phyloP scores from a whole-genome alignment of 2,329 filamentous ascomycete genomes.

The Sordariomycetes sp. region DNA sequence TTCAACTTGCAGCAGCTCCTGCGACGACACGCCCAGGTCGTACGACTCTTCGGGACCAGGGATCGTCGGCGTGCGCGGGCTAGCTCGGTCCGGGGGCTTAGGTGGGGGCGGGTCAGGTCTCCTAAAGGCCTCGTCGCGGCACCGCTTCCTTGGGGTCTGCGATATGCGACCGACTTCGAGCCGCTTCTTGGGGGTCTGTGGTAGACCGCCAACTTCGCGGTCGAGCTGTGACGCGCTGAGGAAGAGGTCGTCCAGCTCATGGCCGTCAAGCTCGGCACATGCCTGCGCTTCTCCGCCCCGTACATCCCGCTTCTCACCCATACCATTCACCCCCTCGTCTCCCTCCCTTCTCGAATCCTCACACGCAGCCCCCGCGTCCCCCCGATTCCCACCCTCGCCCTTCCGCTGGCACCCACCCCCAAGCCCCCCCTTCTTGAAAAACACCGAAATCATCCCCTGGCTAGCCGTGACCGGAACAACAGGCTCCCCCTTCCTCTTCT shows the following conservation, averaged over 20 bases:
- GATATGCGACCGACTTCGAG: background rate
- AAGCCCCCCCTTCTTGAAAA: conserved; percentile 19
- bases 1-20: background rate
- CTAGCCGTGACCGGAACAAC: conserved; percentile 40
- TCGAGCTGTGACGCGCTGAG: conserved; percentile 2
- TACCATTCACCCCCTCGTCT: background rate
- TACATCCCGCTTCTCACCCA: background rate
- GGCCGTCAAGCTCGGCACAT: conserved; percentile 8
- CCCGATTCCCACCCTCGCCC: background rate
- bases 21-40: background rate
- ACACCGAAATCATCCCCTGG: conserved; percentile 42
- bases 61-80: background rate
- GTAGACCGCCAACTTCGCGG: background rate
- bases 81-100: conserved; percentile 6
- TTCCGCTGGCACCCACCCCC: background rate
- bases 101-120: conserved; percentile 5
- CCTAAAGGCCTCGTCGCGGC: background rate
- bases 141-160: background rate
- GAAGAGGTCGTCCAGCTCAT: background rate
- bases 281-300: conserved; percentile 5
- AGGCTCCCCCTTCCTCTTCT: conserved; percentile 37
- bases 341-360: background rate
- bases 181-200: background rate
- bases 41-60: background rate
- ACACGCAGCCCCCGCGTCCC: background rate